Percentiles rank a stretch among this genome's conserved stretches.
Conservation (phyloP, 495 filamentous ascomycete genomes). For the Penicillium mononematosum region DNA sequence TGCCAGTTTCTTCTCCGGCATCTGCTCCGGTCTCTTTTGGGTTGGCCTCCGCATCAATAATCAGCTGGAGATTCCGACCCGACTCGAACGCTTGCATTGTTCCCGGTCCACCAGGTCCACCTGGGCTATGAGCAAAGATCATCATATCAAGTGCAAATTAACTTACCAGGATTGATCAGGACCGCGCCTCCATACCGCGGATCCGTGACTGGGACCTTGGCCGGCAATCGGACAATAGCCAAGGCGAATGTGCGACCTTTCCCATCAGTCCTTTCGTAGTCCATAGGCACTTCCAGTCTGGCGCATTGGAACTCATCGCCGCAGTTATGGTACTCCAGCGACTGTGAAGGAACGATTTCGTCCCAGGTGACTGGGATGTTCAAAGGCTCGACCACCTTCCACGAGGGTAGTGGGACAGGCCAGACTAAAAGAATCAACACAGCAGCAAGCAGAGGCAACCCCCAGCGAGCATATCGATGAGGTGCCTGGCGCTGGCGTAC, state of each 20-base stretch:
- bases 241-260: constrained; percentile 43
- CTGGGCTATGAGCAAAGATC: constrained; percentile 19
- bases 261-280: constrained; percentile 46
- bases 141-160: no score
- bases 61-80: constrained; percentile 41
- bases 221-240: constrained; percentile 52
- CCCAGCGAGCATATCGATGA: constrained; percentile 2
- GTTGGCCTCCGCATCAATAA: constrained; percentile 40
- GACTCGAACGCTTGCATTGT: constrained; percentile 36
- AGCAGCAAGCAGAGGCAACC: not conserved
- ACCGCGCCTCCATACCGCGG: constrained; percentile 47
- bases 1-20: not conserved
- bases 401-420: not conserved
- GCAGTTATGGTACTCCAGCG: constrained; percentile 40
- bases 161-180: constrained; percentile 48
- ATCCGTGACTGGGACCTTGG: constrained; percentile 45
- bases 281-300: constrained; percentile 57
- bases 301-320: constrained; percentile 52
- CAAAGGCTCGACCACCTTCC: not conserved
- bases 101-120: constrained; percentile 54
- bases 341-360: constrained; percentile 30
- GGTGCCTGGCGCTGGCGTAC: not conserved
- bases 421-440: not conserved
- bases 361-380: constrained; percentile 24
- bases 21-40: constrained; percentile 12